Percentiles rank a stretch among this genome's conserved stretches.
phyloP scores from a whole-genome alignment of 768 basidiomycete genomes.

The Lactifluus volemus region DNA sequence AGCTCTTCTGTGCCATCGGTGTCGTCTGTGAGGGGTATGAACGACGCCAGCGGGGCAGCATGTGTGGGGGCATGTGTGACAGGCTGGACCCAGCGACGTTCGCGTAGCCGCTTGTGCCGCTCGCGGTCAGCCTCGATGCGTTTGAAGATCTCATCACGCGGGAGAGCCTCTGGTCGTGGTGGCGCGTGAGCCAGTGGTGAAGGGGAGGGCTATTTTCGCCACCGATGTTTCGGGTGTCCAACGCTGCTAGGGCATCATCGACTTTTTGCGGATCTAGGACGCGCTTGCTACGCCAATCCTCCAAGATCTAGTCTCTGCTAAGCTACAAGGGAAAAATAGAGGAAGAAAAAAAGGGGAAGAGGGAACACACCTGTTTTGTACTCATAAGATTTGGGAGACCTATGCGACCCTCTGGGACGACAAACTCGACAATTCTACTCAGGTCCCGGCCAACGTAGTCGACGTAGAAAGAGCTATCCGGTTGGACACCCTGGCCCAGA shows the following conservation, averaged over 20 bases:
- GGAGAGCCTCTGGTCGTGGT: slow-evolving; percentile 20
- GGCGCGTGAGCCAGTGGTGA: slow-evolving; percentile 17
- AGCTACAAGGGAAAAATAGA: not conserved
- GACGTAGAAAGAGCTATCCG: slow-evolving; percentile 53
- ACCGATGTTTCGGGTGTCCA: slow-evolving; percentile 39
- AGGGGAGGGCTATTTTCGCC: slow-evolving; percentile 19
- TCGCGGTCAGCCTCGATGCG: slow-evolving; percentile 91
- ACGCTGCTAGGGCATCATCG: slow-evolving; percentile 53
- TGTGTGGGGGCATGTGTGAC: slow-evolving; percentile 42
- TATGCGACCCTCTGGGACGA: slow-evolving; percentile 84
- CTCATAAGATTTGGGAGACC: slow-evolving; percentile 83
- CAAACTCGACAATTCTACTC: slow-evolving; percentile 63
- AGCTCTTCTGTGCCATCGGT: slow-evolving; percentile 50
- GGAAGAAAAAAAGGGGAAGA: not conserved
- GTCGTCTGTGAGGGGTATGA: slow-evolving; percentile 47
- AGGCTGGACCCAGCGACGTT: slow-evolving; percentile 87
- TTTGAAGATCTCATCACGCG: slow-evolving; percentile 62
- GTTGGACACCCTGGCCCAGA: slow-evolving; percentile 30
- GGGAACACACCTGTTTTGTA: slow-evolving; percentile 65
- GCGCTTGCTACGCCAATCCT: slow-evolving; percentile 82
- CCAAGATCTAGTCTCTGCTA: slow-evolving; percentile 56
- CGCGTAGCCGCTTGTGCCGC: slow-evolving; percentile 84
- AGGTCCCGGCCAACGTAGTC: slow-evolving; percentile 75
- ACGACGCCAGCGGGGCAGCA: slow-evolving; percentile 45
- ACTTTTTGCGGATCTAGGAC: slow-evolving; percentile 72